These are phyloP conservation scores for Graphilbum sp. DNA, from an alignment of 2,329 filamentous ascomycete species.

Conservation along the genomic window DNA sequence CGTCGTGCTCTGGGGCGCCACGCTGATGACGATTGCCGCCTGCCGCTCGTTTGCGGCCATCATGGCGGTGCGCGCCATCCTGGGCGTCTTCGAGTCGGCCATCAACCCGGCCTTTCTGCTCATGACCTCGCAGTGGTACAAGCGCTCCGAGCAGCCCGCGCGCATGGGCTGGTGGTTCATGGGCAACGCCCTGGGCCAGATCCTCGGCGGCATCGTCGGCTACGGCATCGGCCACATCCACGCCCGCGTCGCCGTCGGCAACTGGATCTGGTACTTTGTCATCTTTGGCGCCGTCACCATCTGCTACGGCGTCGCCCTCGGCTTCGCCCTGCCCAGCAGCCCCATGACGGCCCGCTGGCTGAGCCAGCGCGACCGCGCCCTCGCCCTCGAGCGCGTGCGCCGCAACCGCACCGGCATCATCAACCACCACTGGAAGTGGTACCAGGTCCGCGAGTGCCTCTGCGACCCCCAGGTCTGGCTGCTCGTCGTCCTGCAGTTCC, in stretches of 20 bases:
- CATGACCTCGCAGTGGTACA: slow-evolving; percentile 40
- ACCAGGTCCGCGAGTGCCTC: slow-evolving; percentile 38
- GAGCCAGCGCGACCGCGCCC: slow-evolving; percentile 29
- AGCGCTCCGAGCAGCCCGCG: slow-evolving; percentile 27
- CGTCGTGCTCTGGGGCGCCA: slow-evolving; percentile 23
- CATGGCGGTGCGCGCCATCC: slow-evolving; percentile 36
- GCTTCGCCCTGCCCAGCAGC: slow-evolving; percentile 40
- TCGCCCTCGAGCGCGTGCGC: slow-evolving; percentile 36
- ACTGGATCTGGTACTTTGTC: slow-evolving; percentile 55
- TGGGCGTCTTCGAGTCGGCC: slow-evolving; percentile 39
- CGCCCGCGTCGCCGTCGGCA: slow-evolving; percentile 34
- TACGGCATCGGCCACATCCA: slow-evolving; percentile 45
- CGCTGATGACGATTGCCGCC: slow-evolving; percentile 30
- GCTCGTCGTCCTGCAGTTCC: slow-evolving; percentile 24
- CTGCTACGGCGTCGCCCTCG: slow-evolving; percentile 42
- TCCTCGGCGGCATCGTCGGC: slow-evolving; percentile 25
- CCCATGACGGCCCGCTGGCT: slow-evolving; percentile 37
- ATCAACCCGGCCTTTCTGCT: slow-evolving; percentile 41
- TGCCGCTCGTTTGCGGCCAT: slow-evolving; percentile 37
- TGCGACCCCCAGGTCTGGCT: slow-evolving; percentile 41
- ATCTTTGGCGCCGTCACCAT: slow-evolving; percentile 43
- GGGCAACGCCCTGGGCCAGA: slow-evolving; percentile 39
- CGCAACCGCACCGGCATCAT: slow-evolving; percentile 43
- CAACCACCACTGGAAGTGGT: slow-evolving; percentile 30
- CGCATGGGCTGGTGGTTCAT: slow-evolving; percentile 38